Percentiles rank a stretch among this genome's conserved stretches.
Conservation (phyloP, 2,329 filamentous ascomycete genomes). For the Diaporthe humulicola region DNA sequence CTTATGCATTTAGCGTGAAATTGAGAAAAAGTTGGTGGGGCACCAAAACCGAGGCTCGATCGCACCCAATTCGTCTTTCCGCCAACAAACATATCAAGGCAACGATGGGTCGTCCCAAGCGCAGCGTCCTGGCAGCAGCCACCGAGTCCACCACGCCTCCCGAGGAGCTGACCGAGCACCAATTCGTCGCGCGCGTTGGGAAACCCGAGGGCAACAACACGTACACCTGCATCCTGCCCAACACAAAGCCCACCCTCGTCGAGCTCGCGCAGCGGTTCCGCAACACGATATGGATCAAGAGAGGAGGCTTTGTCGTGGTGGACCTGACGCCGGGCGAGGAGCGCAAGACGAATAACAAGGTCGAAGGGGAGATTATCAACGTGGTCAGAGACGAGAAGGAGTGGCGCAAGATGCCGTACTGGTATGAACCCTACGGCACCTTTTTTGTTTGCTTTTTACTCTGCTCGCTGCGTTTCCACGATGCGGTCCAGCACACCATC, state of each 20-base stretch:
- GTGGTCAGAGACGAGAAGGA: conserved; percentile 90
- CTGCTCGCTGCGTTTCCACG: not conserved
- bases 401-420: conserved; percentile 92
- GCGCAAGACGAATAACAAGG: conserved; percentile 76
- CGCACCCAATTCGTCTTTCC: conserved; percentile 13
- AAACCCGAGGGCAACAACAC: conserved; percentile 91
- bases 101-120: conserved; percentile 80
- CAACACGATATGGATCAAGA: conserved; percentile 93
- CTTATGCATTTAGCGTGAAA: not conserved
- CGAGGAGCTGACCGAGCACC: conserved; percentile 70
- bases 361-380: conserved; percentile 91
- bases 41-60: not conserved
- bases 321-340: conserved; percentile 75
- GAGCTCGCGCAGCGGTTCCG: conserved; percentile 90
- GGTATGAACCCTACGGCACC: conserved; percentile 64
- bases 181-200: conserved; percentile 80
- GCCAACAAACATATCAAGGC: not conserved
- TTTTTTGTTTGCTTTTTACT: too few relatives aligned
- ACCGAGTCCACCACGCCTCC: conserved; percentile 76
- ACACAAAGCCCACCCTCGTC: conserved; percentile 75
- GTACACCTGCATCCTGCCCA: conserved; percentile 82
- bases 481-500: not conserved
- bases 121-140: conserved; percentile 81
- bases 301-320: conserved; percentile 87
- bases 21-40: conserved; percentile 35